phyloP scores from a whole-genome alignment of 164 flowering plant genomes.

The Liquidambar formosana region DNA sequence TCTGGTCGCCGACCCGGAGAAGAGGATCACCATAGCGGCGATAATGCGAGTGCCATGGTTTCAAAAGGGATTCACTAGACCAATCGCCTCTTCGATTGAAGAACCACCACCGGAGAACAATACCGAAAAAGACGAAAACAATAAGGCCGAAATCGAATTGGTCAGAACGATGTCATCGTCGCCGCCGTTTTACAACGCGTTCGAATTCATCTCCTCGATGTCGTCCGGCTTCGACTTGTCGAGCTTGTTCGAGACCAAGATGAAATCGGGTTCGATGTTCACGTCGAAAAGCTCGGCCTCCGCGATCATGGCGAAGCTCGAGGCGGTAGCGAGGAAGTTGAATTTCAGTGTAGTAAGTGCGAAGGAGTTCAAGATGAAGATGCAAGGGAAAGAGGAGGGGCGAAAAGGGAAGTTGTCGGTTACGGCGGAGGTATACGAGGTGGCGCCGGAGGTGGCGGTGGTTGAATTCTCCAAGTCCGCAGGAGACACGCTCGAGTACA shows the following conservation, averaged over 20 bases:
- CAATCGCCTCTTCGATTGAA: constrained; percentile 19
- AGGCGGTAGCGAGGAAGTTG: constrained; percentile 37
- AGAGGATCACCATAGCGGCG: constrained; percentile 34
- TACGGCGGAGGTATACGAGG: constrained; percentile 53
- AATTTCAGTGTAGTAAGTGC: constrained; percentile 23
- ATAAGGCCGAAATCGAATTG: constrained; percentile 2
- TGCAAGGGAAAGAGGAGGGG: constrained; percentile 47
- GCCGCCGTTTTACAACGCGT: constrained; percentile 54
- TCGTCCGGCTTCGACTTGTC: constrained; percentile 63
- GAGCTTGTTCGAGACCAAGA: constrained; percentile 36
- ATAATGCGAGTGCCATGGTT: constrained; percentile 50
- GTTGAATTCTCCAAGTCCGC: constrained; percentile 33
- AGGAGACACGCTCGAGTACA: constrained; percentile 36
- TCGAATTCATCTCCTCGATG: constrained; percentile 59
- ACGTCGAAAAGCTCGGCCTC: constrained; percentile 46
- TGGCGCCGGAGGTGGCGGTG: constrained; percentile 49
- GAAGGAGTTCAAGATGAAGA: constrained; percentile 43
- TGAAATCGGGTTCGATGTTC: constrained; percentile 41
- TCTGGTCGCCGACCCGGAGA: constrained; percentile 44
- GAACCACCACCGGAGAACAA: constrained; percentile 8
- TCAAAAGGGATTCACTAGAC: constrained; percentile 23
- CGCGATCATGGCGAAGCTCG: constrained; percentile 34
- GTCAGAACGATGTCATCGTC: constrained; percentile 22
- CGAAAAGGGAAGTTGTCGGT: constrained; percentile 51
- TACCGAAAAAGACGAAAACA: neutral